Evolutionary conservation across 768 basidiomycete genomes (phyloP).

Genomic region (Paxillus ammoniavirescens): DNA sequence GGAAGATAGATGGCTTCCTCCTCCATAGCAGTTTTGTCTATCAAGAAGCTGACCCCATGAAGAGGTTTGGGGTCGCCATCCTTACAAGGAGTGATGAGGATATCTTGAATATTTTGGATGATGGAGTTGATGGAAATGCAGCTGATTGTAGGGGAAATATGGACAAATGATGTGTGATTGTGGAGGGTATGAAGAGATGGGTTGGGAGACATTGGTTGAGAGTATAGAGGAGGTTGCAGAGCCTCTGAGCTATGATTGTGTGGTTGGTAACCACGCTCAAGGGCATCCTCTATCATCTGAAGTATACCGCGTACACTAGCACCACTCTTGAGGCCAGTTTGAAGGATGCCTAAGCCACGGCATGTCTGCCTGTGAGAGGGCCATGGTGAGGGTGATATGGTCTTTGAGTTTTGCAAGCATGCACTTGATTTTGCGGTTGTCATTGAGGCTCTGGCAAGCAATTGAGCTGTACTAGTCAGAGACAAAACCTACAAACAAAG

Average conservation of each 20-base stretch:
- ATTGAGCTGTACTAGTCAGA: too few relatives aligned
- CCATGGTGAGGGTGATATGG: constrained; percentile 5
- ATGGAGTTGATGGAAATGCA: background rate
- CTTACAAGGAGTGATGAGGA: background rate
- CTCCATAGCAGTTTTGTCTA: constrained; percentile 13
- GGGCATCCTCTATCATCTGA: constrained; percentile 3
- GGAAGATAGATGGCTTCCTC: constrained; percentile 6
- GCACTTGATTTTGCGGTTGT: background rate
- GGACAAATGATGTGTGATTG: background rate
- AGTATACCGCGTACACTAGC: constrained; percentile 3
- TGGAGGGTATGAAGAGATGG: constrained; percentile 12
- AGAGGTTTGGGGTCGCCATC: background rate
- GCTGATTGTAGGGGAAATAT: constrained; percentile 9
- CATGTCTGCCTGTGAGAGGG: too few relatives aligned
- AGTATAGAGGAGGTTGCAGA: constrained; percentile 7
- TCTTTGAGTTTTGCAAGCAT: background rate
- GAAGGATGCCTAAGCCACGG: constrained; percentile 2
- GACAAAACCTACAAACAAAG: too few relatives aligned
- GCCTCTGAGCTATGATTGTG: background rate
- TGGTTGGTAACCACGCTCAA: background rate
- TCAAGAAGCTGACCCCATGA: constrained; percentile 5
- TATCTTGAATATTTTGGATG: constrained; percentile 8
- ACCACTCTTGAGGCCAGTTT: constrained; percentile 2
- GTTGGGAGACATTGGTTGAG: constrained; percentile 7
- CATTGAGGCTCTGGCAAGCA: too few relatives aligned